Evolutionary conservation across 2,329 filamentous ascomycete species (phyloP), one percentile per base, ranked within the genome.

Genomic region (Fusarium falciforme): DNA sequence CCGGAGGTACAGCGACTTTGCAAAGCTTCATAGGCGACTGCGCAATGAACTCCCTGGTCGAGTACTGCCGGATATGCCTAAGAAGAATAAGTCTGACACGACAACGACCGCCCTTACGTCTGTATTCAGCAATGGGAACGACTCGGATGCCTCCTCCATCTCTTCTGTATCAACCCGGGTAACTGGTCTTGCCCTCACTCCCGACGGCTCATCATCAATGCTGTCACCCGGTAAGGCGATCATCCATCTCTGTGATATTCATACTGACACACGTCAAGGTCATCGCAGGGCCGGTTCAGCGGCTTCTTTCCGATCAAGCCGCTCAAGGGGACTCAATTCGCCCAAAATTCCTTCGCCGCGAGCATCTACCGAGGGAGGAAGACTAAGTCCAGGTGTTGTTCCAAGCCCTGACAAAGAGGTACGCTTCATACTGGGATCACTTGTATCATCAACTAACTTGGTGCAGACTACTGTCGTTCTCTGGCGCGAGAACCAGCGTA

Each of bases 21-120:
- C 86, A 29, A 91, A 90, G 73, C 87, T 99, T 68, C 92, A 97
- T 82, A 96, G 93, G 82, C 89, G 89, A 73, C 83, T 99, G 69
- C 91, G 93, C 38, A 90, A 92, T 14, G 96, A 99, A 83, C 87
- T 98, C 63, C 96, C 96, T 0, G 96, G 96, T 20, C 97, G 97
- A 79, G 90, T 98, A 7, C 87, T 99, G 4, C 94, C 95, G 12
- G 90, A 94, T 1, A 85, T 98, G 59, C 96, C 96, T 1, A 92
- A 92, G 80, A 98, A 98, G 89, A 98, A 98, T 83, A 97, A 96
- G 83, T 89, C 92, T 22, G 92, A 92, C 73, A 92, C 29, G 29
- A 31, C 93, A 8, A 87, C 89, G 8, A 86, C 93, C 8, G 87
- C 89, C 29, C 80, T 93, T 25, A 83, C 92, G 31, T 81, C 84